A percentile compares a stretch with the other conserved stretches of the same genome.
These are phyloP conservation scores for Paramecium tetraurelia DNA, from an alignment of 73 alveolate species.

Conservation along the genomic window DNA sequence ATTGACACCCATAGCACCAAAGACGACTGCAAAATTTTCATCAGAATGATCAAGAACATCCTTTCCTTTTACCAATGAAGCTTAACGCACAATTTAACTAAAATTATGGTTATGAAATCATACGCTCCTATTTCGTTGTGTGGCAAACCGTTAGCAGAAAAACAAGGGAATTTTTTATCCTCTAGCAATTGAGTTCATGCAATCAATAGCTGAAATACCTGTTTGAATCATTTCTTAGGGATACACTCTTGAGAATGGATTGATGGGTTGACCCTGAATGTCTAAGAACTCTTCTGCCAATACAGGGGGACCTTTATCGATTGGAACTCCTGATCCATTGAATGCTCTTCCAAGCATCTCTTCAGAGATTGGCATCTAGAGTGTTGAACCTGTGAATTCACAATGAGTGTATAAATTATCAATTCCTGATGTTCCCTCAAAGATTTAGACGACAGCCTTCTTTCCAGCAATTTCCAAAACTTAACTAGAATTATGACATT, in stretches of 20 bases:
- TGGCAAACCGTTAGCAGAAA: slow-evolving; percentile 95
- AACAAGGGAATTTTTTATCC: slow-evolving; percentile 99
- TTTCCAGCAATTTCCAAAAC: slow-evolving; percentile 98
- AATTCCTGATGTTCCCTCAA: slow-evolving; percentile 99
- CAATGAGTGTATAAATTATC: slow-evolving; percentile 95
- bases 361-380: slow-evolving; percentile 98
- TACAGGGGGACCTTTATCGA: slow-evolving; percentile 99
- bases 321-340: slow-evolving; percentile 99
- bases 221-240: slow-evolving; percentile 99
- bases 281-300: slow-evolving; percentile 99
- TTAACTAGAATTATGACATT: slow-evolving; percentile 62
- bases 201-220: slow-evolving; percentile 99
- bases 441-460: slow-evolving; percentile 97
- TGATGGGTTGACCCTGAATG: slow-evolving; percentile 99
- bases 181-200: slow-evolving; percentile 99
- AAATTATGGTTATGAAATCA: neutral
- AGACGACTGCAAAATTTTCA: slow-evolving; percentile 99
- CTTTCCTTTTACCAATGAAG: slow-evolving; percentile 98
- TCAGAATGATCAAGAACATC: slow-evolving; percentile 96
- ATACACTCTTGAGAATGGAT: slow-evolving; percentile 96
- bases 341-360: slow-evolving; percentile 99
- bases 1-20: slow-evolving; percentile 99
- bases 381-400: slow-evolving; percentile 98
- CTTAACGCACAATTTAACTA: slow-evolving; percentile 98
- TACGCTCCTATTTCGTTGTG: slow-evolving; percentile 99